A percentile compares a stretch with the other conserved stretches of the same genome.
These are phyloP conservation scores for Fraxinus latifolia DNA, from an alignment of 305 asterid genomes.

Conservation along the genomic window DNA sequence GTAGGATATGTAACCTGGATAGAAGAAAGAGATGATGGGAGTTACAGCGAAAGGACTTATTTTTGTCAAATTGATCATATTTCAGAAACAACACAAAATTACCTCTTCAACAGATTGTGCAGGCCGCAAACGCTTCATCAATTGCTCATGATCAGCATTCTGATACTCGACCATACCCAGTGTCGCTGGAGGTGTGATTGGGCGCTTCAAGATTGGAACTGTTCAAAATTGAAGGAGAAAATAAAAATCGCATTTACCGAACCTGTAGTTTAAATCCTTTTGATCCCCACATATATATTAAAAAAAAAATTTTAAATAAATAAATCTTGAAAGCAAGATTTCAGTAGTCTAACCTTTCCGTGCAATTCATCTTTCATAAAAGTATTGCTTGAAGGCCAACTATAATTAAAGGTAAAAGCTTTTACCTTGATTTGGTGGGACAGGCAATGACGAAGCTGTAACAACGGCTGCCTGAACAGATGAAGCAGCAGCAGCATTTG, in stretches of 20 bases:
- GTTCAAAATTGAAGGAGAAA: constrained; percentile 24
- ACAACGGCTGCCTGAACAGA: constrained; percentile 98
- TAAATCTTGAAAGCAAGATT: not conserved
- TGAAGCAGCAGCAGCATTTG: constrained; percentile 81
- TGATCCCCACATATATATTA: not conserved
- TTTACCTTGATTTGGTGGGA: constrained; percentile 75
- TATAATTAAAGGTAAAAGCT: constrained; percentile 6
- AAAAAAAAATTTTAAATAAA: not conserved
- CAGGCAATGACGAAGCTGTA: constrained; percentile 84
- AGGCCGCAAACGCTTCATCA: constrained; percentile 91
- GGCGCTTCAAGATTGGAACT: constrained; percentile 86
- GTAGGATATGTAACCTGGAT: constrained; percentile 79
- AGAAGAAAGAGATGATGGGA: constrained; percentile 8
- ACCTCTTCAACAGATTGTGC: constrained; percentile 97
- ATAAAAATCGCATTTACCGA: constrained; percentile 19
- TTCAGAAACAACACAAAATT: constrained; percentile 17
- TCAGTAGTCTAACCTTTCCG: not conserved
- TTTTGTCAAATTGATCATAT: not conserved
- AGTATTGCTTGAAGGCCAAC: constrained; percentile 13
- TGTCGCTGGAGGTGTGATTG: constrained; percentile 86
- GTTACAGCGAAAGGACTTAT: constrained; percentile 17
- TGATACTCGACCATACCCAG: constrained; percentile 91
- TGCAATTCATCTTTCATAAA: constrained; percentile 8
- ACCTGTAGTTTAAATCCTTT: constrained; percentile 8
- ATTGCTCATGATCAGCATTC: constrained; percentile 82